These are phyloP conservation scores for Boletus pseudopeckii DNA, from an alignment of 768 basidiomycete species.

Conservation along the genomic window DNA sequence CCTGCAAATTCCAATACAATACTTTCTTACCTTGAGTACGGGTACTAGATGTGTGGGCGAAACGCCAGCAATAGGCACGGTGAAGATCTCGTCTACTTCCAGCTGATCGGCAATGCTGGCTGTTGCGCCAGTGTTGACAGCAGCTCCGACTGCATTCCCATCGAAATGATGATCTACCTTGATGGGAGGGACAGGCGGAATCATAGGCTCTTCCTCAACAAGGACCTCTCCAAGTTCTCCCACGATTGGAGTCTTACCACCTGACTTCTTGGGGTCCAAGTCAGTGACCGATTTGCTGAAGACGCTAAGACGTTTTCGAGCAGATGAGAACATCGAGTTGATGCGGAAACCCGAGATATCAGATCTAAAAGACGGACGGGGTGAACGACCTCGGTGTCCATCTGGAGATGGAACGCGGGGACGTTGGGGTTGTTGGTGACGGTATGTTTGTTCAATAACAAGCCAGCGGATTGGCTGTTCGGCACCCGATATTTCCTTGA, in stretches of 20 bases:
- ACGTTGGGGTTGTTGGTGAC: slow-evolving; percentile 34
- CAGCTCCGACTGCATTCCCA: slow-evolving; percentile 13
- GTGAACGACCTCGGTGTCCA: slow-evolving; percentile 32
- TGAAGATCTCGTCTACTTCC: slow-evolving; percentile 3
- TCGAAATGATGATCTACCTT: slow-evolving; percentile 33
- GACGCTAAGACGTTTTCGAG: slow-evolving; percentile 64
- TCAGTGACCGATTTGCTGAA: slow-evolving; percentile 37
- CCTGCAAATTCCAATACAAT: neutral
- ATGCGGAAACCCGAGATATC: slow-evolving; percentile 37
- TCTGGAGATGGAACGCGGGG: slow-evolving; percentile 27
- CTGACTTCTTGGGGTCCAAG: slow-evolving; percentile 22
- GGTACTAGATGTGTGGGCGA: neutral
- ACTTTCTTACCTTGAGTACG: slow-evolving; percentile 12
- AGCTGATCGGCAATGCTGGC: slow-evolving; percentile 16
- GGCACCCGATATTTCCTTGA: slow-evolving; percentile 38
- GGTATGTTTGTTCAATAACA: slow-evolving; percentile 62
- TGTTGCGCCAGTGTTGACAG: slow-evolving; percentile 21
- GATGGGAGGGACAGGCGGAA: slow-evolving; percentile 18
- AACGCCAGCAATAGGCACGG: neutral
- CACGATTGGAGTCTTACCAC: slow-evolving; percentile 40
- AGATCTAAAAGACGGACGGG: slow-evolving; percentile 45
- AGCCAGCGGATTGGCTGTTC: slow-evolving; percentile 53
- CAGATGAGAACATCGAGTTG: slow-evolving; percentile 43
- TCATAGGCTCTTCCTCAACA: slow-evolving; percentile 45
- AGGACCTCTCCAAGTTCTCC: slow-evolving; percentile 74